phyloP scores from a whole-genome alignment of 352 stramenopile genomes.

The Globisporangium canariense region DNA sequence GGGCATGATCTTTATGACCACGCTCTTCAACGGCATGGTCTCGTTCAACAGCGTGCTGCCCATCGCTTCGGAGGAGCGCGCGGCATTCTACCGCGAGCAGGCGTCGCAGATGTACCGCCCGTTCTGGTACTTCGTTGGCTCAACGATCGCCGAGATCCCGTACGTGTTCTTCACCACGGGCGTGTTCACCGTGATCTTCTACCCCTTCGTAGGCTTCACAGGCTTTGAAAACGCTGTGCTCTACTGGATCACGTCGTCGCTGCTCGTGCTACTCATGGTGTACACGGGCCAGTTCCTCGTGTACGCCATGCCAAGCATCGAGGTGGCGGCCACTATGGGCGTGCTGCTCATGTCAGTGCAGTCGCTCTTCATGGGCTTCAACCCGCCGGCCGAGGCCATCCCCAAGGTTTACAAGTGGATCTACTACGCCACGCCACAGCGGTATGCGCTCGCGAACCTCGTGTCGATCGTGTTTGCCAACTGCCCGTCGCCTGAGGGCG shows the following conservation, averaged over 20 bases:
- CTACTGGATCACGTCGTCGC: constrained; percentile 33
- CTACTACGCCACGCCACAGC: constrained; percentile 30
- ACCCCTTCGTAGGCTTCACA: constrained; percentile 42
- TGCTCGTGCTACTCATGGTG: constrained; percentile 36
- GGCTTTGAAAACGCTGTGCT: constrained; percentile 24
- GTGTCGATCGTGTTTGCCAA: constrained; percentile 41
- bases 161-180: constrained; percentile 4
- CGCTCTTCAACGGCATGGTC: constrained; percentile 16
- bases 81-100: constrained; percentile 83
- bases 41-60: constrained; percentile 15
- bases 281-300: constrained; percentile 34
- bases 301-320: constrained; percentile 32
- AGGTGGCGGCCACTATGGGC: constrained; percentile 33
- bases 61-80: constrained; percentile 47
- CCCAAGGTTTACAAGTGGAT: constrained; percentile 44
- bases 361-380: constrained; percentile 37
- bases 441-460: constrained; percentile 38
- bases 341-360: constrained; percentile 38
- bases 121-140: constrained; percentile 31
- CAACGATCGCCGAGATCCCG: constrained; percentile 14
- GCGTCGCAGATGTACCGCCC: constrained; percentile 67
- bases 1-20: constrained; percentile 18
- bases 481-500: constrained; percentile 31
- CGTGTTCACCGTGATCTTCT: constrained; percentile 17
- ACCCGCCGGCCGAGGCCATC: constrained; percentile 33